Percentiles rank a stretch among this genome's conserved stretches.
Conservation (phyloP, 305 asterid species). For the Rubia peregrina region DNA sequence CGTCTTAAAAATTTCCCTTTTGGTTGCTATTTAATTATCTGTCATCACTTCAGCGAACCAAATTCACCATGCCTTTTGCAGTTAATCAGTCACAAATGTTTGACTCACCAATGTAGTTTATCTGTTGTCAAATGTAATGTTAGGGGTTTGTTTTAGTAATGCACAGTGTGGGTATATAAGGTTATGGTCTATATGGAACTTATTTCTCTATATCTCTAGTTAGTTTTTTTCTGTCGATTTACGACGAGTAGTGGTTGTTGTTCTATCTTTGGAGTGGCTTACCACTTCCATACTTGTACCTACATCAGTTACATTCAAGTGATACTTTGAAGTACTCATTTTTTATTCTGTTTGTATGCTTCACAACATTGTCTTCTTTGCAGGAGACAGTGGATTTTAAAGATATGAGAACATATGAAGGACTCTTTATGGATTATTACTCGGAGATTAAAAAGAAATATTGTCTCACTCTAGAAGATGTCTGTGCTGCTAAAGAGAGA, state of each 20-base stretch:
- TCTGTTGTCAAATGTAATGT: background rate
- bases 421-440: too few species aligned
- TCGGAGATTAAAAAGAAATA: conserved; percentile 36
- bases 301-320: background rate
- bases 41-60: background rate
- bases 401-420: too few species aligned
- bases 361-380: background rate
- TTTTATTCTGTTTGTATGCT: background rate
- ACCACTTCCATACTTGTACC: background rate
- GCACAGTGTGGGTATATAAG: background rate
- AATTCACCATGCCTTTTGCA: background rate
- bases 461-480: conserved; percentile 37
- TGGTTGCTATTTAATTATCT: background rate
- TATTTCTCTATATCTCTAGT: background rate
- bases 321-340: background rate
- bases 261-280: background rate
- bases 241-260: background rate
- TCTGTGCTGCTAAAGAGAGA: conserved; percentile 39
- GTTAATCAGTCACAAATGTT: background rate
- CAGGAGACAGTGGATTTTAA: too few species aligned
- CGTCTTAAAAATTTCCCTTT: too few species aligned
- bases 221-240: background rate
- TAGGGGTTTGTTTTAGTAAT: background rate
- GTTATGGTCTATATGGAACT: background rate
- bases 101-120: background rate